These are phyloP conservation scores for Dorcoceras hygrometricum DNA, from an alignment of 257 asterid species.

Conservation along the genomic window DNA sequence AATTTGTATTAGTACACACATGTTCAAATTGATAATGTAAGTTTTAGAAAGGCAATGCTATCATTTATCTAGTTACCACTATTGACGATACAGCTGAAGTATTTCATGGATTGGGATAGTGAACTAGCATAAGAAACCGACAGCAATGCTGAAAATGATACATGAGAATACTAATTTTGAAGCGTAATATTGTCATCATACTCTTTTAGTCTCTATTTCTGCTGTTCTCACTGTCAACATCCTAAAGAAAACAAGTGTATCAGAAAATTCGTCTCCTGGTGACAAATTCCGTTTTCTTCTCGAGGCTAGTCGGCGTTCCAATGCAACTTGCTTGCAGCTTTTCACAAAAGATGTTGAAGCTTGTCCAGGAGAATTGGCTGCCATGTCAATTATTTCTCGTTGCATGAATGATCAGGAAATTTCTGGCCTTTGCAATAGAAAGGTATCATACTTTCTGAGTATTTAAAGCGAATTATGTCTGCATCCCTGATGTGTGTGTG, in stretches of 20 bases:
- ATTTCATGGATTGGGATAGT: not conserved
- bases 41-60: not conserved
- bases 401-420: constrained; percentile 59
- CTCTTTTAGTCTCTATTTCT: constrained; percentile 12
- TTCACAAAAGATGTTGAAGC: constrained; percentile 76
- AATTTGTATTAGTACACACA: not conserved
- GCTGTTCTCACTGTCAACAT: constrained; percentile 27
- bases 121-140: not conserved
- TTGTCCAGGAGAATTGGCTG: constrained; percentile 81
- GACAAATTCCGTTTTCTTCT: constrained; percentile 70
- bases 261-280: constrained; percentile 82
- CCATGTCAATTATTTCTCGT: constrained; percentile 81
- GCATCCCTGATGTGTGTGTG: not conserved
- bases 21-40: not conserved
- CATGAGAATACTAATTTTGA: not conserved
- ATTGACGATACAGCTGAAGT: constrained; percentile 10
- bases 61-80: not conserved
- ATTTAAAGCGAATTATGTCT: not conserved
- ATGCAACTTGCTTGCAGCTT: constrained; percentile 74
- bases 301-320: constrained; percentile 92
- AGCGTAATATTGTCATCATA: constrained; percentile 16
- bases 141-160: constrained; percentile 2
- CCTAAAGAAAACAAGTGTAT: constrained; percentile 51
- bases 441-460: constrained; percentile 44
- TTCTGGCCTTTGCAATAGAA: constrained; percentile 37